phyloP scores from a whole-genome alignment of 805 yeast species.

The Saturnispora dispora region DNA sequence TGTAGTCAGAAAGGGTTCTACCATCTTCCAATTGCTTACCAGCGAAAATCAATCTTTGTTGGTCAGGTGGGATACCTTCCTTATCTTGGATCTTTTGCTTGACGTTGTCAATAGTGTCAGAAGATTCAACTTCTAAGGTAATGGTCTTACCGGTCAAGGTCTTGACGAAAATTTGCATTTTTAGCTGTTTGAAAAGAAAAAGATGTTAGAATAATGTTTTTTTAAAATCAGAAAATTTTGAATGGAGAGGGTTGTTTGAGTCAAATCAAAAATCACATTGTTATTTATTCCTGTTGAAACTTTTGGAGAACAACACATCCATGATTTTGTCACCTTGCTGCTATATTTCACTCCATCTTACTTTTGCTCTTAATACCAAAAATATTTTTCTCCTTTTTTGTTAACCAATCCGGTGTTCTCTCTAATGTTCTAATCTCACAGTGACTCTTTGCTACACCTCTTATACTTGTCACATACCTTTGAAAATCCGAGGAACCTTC shows the following conservation, averaged over 20 bases:
- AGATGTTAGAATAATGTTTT: constrained; percentile 10
- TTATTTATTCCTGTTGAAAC: too few relatives aligned
- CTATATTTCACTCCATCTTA: neutral
- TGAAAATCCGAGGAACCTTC: constrained; percentile 3
- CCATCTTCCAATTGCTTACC: constrained; percentile 97
- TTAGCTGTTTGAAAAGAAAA: constrained; percentile 18
- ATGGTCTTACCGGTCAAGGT: constrained; percentile 99
- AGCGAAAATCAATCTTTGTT: constrained; percentile 89
- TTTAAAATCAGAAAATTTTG: neutral
- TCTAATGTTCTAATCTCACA: neutral
- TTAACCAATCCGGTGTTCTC: neutral
- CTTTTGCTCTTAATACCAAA: too few relatives aligned
- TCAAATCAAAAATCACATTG: neutral
- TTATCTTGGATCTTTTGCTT: constrained; percentile 93
- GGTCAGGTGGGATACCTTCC: constrained; percentile 96
- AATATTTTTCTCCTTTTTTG: neutral
- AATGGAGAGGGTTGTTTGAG: neutral
- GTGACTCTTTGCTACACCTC: neutral
- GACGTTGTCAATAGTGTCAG: constrained; percentile 92
- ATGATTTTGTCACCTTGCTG: neutral
- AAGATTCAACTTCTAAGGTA: constrained; percentile 76
- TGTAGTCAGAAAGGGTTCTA: constrained; percentile 88
- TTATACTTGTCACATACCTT: neutral
- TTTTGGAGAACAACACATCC: neutral
- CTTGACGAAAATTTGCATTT: constrained; percentile 96